Percentiles rank a stretch among this genome's conserved stretches.
These are phyloP conservation scores for Calycina herbarum DNA, from an alignment of 2,329 filamentous ascomycete species.

Conservation along the genomic window DNA sequence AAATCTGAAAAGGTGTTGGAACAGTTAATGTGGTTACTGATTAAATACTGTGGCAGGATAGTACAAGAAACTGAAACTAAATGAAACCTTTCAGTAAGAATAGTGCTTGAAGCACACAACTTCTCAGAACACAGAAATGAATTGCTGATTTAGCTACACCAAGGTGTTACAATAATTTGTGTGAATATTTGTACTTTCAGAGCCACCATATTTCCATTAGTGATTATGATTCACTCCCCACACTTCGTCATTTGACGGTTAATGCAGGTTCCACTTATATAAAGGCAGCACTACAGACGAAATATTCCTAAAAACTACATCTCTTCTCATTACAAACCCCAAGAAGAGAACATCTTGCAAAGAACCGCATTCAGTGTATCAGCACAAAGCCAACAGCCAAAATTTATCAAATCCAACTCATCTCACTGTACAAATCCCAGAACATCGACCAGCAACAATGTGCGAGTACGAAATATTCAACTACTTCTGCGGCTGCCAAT, in stretches of 20 bases:
- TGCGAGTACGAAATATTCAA: constrained; percentile 2
- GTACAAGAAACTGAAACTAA: no score
- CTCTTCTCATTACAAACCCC: background rate
- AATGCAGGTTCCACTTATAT: background rate
- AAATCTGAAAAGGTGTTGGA: no score
- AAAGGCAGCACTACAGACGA: background rate
- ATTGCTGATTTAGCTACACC: background rate
- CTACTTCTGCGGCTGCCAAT: constrained; percentile 5
- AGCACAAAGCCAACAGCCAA: background rate
- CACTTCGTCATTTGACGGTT: background rate
- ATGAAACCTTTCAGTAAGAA: background rate
- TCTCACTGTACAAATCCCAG: background rate
- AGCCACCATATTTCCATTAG: background rate
- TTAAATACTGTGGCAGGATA: no score
- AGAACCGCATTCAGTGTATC: background rate
- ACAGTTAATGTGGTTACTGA: no score
- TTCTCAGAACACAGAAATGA: background rate
- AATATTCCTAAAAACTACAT: background rate
- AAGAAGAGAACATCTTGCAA: background rate
- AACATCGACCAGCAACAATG: background rate
- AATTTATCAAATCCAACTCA: background rate
- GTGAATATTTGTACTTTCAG: background rate
- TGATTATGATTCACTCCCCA: background rate
- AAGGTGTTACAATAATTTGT: no score
- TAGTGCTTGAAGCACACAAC: background rate